phyloP scores from a whole-genome alignment of 2,329 filamentous ascomycete species.

The Madurella fahalii region DNA sequence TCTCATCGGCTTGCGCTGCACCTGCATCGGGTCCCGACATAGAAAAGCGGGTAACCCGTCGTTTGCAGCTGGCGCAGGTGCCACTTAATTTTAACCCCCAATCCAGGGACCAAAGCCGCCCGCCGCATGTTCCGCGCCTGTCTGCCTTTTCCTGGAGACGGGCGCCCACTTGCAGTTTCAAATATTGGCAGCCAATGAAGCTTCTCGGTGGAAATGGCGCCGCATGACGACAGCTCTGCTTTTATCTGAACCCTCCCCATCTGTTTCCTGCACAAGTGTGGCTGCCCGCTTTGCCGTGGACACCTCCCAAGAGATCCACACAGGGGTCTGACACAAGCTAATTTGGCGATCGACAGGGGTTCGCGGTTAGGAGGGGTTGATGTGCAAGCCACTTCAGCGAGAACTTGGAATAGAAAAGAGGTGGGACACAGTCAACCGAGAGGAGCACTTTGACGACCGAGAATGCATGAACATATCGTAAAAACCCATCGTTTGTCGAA shows the following conservation, averaged over 20 bases:
- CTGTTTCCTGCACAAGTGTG: background rate
- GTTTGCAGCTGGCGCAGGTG: background rate
- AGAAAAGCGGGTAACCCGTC: constrained; percentile 5
- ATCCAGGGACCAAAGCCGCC: background rate
- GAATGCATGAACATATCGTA: too few species aligned
- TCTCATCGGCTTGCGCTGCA: background rate
- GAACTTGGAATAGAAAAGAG: too few species aligned
- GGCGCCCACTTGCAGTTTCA: too few species aligned
- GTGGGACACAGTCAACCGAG: too few species aligned
- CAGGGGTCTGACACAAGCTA: constrained; percentile 10
- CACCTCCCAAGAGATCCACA: constrained; percentile 12
- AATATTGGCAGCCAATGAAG: background rate
- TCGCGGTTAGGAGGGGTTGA: background rate
- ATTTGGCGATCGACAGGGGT: constrained; percentile 11
- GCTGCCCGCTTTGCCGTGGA: background rate
- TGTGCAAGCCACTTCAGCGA: too few species aligned
- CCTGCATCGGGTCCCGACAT: constrained; percentile 4
- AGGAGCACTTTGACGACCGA: too few species aligned
- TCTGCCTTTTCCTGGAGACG: too few species aligned
- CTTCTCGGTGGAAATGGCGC: background rate
- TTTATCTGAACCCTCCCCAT: background rate
- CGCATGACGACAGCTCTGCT: background rate
- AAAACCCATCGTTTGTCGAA: too few species aligned
- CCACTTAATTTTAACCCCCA: background rate
- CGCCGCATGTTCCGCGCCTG: too few species aligned